Evolutionary conservation across 1,284 basidiomycete genomes (phyloP), one percentile per base, ranked within the genome.

Genomic region (Earliella scabrosa): DNA sequence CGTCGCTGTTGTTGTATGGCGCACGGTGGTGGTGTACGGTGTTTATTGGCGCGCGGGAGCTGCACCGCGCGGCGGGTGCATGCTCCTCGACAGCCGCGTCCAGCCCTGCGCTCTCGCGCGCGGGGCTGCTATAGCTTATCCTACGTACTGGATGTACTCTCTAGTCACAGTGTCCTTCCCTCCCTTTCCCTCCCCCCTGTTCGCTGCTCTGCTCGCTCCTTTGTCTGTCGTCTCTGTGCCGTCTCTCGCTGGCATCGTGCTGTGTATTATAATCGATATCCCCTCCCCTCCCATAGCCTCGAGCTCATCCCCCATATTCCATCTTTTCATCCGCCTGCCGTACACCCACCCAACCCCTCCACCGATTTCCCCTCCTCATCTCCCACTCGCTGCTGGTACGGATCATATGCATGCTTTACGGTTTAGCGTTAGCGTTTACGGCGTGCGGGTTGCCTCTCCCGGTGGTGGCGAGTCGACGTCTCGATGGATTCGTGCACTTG

Each of bases 111-210:
- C n/a, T n/a, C n/a, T n/a, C 14, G 35, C 3, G 35, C 23, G 48
- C 40, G 46, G 48, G 11, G 49, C 44, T 49, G 49, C 43, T 45
- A 43, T 45, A 29, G 16, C 11, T 44, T 39, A 51, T 58, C 26
- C 45, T 52, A 48, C 35, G 45, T 52, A 48, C 40, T 48, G 58
- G 50, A 55, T 52, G 53, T 55, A 50, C 46, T 34, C 47, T 51
- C 49, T 59, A 59, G 50, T n/a, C n/a, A n/a, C n/a, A n/a, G n/a
- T n/a, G n/a, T n/a, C n/a, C n/a, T n/a, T n/a, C n/a, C n/a, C n/a
- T n/a, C n/a, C n/a, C n/a, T n/a, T n/a, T n/a, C n/a, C n/a, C n/a
- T n/a, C n/a, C n/a, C n/a, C n/a, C n/a, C n/a, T 31, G 29, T 31
- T 31, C 49, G 40, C 39, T 43, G 53, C 46, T 50, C 40, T 52